These are phyloP conservation scores for Oenanthe sinensis DNA, from an alignment of 129 eudicot genomes.

Conservation along the genomic window DNA sequence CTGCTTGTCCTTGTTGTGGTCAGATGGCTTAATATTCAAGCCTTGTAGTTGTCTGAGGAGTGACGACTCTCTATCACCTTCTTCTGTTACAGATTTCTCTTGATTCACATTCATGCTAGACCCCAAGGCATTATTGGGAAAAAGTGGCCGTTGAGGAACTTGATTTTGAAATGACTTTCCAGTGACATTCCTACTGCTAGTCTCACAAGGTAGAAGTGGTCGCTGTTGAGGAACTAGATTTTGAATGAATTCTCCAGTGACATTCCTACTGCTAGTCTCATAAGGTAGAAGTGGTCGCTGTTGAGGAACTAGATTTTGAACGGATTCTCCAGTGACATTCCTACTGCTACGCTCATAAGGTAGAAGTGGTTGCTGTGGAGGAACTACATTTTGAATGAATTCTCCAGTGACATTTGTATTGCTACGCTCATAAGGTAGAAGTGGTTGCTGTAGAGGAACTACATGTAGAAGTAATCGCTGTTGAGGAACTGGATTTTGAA, in stretches of 20 bases:
- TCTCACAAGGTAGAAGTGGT: slow-evolving; percentile 6
- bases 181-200: slow-evolving; percentile 1
- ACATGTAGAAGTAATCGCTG: background rate
- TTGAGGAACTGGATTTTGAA: too few species aligned
- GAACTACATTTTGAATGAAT: too few species aligned
- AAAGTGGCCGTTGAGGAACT: slow-evolving; percentile 16
- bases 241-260: too few species aligned
- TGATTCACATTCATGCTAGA: background rate
- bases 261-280: slow-evolving; percentile 17
- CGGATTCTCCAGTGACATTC: too few species aligned
- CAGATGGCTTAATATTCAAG: background rate
- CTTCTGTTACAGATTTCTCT: background rate
- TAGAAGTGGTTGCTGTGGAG: slow-evolving; percentile 38
- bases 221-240: too few species aligned
- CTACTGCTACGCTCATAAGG: too few species aligned
- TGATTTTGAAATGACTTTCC: slow-evolving; percentile 23
- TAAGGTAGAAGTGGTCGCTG: slow-evolving; percentile 22
- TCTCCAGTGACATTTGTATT: too few species aligned
- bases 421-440: slow-evolving; percentile 36
- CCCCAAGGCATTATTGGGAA: background rate
- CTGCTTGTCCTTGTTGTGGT: background rate
- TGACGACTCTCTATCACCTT: background rate
- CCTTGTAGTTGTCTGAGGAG: background rate
- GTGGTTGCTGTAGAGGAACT: slow-evolving; percentile 33
- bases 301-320: too few species aligned